Conservation (phyloP, 2,329 filamentous ascomycete genomes). For the Phyllosticta paracitricarpa region DNA sequence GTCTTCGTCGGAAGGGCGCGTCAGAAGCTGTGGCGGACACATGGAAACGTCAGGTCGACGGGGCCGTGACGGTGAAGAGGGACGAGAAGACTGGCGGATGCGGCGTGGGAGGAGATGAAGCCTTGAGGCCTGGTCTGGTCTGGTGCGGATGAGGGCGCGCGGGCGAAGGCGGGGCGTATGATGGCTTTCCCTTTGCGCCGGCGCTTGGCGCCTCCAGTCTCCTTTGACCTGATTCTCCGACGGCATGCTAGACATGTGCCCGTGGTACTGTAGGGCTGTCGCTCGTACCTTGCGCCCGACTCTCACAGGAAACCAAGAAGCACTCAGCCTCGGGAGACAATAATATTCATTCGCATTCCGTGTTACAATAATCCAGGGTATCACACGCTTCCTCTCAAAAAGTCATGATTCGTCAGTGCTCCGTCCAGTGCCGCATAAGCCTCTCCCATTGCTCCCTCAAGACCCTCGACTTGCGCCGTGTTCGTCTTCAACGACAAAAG, state of each 20-base stretch:
- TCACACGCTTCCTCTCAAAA: not conserved
- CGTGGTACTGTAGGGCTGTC: not conserved
- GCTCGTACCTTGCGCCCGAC: constrained; percentile 5
- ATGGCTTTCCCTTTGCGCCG: not conserved
- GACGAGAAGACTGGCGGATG: not conserved
- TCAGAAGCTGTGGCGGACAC: constrained; percentile 5
- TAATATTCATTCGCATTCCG: no score
- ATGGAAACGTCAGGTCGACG: constrained; percentile 3
- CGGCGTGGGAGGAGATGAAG: not conserved
- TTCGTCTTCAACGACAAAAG: constrained; percentile 30
- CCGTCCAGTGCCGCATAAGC: constrained; percentile 26
- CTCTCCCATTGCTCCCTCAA: constrained; percentile 21
- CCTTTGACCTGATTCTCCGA: not conserved
- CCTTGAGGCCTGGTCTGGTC: not conserved
- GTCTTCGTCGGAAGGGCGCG: constrained; percentile 8
- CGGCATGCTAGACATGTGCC: not conserved
- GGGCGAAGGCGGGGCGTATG: not conserved
- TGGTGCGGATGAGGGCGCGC: not conserved
- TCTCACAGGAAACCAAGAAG: not conserved
- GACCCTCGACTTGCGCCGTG: constrained; percentile 25
- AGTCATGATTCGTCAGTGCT: constrained; percentile 24
- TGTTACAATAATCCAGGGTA: not conserved
- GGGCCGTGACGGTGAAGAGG: not conserved
- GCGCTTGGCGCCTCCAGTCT: not conserved
- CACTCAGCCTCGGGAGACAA: not conserved